Base-by-base conservation (phyloP, 2,329 filamentous ascomycete genomes). In the Fusarium sp. region DNA sequence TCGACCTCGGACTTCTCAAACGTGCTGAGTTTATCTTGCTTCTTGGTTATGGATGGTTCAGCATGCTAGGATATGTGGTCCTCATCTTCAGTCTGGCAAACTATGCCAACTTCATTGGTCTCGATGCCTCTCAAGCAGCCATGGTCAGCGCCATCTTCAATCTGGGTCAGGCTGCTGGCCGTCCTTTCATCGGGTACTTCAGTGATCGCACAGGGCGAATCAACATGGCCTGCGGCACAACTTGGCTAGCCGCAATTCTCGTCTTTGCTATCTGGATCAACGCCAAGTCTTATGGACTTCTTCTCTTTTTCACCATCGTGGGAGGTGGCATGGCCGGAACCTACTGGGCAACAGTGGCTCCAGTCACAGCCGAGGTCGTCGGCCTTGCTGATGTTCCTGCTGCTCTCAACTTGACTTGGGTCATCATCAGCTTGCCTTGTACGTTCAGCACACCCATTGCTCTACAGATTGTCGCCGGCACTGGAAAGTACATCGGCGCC, bases 51-150 rank as follows among this genome's bases (percentile, higher is more conserved):
- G 91, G 91, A 13, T 90, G 91, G 81, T 90, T 95, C 72, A 91
- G 88, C 68, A 90, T 95, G 83, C 83, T 96, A 20, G 92, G 88
- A 10, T 96, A 96, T 76, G 87, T 93, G 33, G 91, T 94, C 9
- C 86, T 95, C n/a, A 87, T 95, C 49, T 96, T 95, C 81, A 92
- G 90, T 17, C 83, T 95, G 51, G 90, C 93, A 20, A 93, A 92
- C 79, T 96, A 94, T 78, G 91, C 91, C 42, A 87, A 88, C 63
- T 87, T 87, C 9, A 88, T 95, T 48, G 93, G 93, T 3, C 87
- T 95, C 36, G 86, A 86, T 2, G 85, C 92, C 5, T 86, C 88
- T 10, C 90, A 95, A 77, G 93, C 92, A 12, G 90, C 91, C 1
- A 85, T 94, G 22, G 86, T 94, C 51, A 91, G 90, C n/a, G 93